These are phyloP conservation scores for Gossypium raimondii DNA, from an alignment of 345 rosid genomes.

Conservation along the genomic window DNA sequence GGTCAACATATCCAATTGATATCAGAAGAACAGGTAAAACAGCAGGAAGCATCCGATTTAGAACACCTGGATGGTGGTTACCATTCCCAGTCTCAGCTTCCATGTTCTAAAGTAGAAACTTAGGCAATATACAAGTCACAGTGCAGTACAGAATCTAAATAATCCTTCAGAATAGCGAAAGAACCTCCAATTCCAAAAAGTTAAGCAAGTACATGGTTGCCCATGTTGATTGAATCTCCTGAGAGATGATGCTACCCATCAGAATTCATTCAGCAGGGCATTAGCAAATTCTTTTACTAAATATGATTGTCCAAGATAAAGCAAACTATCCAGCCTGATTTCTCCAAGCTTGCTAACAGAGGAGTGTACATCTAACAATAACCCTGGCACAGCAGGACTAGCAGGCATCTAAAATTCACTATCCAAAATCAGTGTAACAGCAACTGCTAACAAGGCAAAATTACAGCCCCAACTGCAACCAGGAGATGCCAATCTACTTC, in stretches of 20 bases:
- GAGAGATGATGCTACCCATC: conserved; percentile 11
- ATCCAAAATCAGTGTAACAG: conserved; percentile 10
- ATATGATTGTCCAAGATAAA: conserved; percentile 8
- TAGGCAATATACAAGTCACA: conserved; percentile 15
- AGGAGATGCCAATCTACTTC: conserved; percentile 25
- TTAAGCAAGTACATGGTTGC: conserved; percentile 28
- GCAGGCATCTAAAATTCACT: conserved; percentile 5
- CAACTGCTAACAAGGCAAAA: conserved; percentile 1
- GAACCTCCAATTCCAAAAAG: conserved; percentile 24
- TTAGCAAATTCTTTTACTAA: conserved; percentile 11
- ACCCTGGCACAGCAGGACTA: conserved; percentile 1
- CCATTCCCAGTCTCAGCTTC: conserved; percentile 49
- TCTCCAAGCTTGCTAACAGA: background rate
- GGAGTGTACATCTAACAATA: background rate
- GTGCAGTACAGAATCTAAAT: conserved; percentile 14
- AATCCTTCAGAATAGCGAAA: conserved; percentile 22
- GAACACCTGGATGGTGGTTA: conserved; percentile 37
- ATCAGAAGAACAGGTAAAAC: conserved; percentile 67
- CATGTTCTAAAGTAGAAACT: conserved; percentile 42
- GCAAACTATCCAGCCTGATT: conserved; percentile 6
- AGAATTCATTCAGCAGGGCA: conserved; percentile 7
- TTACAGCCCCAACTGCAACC: conserved; percentile 17
- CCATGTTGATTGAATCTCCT: conserved; percentile 15
- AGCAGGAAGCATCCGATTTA: conserved; percentile 57
- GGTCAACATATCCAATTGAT: conserved; percentile 85